Conservation (phyloP, 2,329 filamentous ascomycete species). For the Teratosphaeria destructans region DNA sequence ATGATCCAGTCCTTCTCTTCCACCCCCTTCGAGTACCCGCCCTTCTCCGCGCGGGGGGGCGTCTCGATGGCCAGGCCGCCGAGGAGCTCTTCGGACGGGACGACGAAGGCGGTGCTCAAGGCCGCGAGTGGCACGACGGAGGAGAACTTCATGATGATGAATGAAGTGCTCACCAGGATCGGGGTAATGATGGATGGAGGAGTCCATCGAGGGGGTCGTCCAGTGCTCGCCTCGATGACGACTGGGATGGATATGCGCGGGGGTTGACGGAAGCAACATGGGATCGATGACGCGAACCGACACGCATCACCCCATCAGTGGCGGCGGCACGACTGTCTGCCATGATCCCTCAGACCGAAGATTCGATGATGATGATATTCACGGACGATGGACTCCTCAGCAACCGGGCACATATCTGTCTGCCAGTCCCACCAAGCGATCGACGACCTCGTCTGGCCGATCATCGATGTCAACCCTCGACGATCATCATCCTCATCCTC, state of each 20-base stretch:
- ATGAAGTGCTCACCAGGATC: background rate
- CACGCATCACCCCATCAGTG: background rate
- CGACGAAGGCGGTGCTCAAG: constrained; percentile 41
- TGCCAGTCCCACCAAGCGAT: no score
- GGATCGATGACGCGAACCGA: background rate
- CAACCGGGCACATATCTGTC: no score
- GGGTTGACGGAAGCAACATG: background rate
- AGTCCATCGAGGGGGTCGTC: background rate
- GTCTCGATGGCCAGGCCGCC: constrained; percentile 31
- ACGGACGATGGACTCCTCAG: no score
- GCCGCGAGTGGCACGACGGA: constrained; percentile 41
- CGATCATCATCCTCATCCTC: no score
- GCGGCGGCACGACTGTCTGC: no score
- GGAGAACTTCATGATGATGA: constrained; percentile 38
- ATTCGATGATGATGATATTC: no score
- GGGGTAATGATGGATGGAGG: background rate
- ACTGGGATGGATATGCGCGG: background rate
- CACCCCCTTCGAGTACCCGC: constrained; percentile 21
- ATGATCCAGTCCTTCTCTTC: constrained; percentile 28
- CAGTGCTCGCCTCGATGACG: background rate
- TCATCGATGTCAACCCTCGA: no score
- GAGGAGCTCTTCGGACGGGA: constrained; percentile 42
- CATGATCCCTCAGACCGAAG: no score
- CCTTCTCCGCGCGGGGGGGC: constrained; percentile 17
- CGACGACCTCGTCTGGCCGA: background rate